These are phyloP conservation scores for Aspergillus asperescens DNA, from an alignment of 495 filamentous ascomycete genomes.

Conservation along the genomic window DNA sequence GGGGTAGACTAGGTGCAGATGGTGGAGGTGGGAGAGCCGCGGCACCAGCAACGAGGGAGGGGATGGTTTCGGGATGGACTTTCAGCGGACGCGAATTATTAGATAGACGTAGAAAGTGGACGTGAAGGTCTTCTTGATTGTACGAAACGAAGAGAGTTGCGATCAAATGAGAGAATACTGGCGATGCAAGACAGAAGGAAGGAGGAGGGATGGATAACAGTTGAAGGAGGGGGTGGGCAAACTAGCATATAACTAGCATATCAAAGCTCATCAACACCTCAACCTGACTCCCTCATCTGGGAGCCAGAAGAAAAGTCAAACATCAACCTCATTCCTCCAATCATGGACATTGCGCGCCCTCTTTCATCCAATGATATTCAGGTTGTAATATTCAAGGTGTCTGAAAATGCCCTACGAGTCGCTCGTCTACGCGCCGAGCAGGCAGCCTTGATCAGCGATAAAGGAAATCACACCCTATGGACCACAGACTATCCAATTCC, in stretches of 20 bases:
- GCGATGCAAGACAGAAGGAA: neutral
- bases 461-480: slow-evolving; percentile 7
- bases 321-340: neutral
- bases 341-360: neutral
- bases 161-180: neutral
- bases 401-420: slow-evolving; percentile 5
- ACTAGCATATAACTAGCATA: neutral
- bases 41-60: neutral
- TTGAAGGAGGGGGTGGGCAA: neutral
- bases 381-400: neutral
- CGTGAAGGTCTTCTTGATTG: neutral
- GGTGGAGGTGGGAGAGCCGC: neutral
- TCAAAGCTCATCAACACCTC: neutral
- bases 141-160: neutral
- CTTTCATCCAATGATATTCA: slow-evolving; percentile 7
- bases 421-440: slow-evolving; percentile 10
- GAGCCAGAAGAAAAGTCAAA: neutral
- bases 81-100: neutral
- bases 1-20: neutral
- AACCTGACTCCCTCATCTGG: too few relatives aligned
- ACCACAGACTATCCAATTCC: neutral
- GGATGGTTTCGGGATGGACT: neutral
- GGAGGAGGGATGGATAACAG: neutral
- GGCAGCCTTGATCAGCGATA: neutral
- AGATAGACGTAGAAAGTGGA: neutral